Evolutionary conservation across 495 filamentous ascomycete species (phyloP).

Genomic region (Clavariopsis aquatica): DNA sequence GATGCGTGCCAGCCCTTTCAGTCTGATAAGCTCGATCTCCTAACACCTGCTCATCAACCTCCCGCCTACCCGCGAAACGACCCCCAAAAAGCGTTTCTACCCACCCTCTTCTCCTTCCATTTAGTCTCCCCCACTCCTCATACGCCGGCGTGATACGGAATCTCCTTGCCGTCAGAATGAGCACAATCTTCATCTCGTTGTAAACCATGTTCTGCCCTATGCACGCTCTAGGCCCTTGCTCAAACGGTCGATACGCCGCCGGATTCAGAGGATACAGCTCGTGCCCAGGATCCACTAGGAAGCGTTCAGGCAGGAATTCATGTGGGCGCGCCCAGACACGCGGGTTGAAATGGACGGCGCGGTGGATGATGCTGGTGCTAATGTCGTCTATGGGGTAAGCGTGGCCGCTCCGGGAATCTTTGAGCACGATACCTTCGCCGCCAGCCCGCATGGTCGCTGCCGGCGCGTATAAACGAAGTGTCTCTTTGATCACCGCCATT

Average conservation of each 20-base stretch:
- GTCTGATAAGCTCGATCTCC: conserved; percentile 33
- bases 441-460: conserved; percentile 22
- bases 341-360: conserved; percentile 27
- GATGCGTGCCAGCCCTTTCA: conserved; percentile 28
- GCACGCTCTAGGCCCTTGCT: conserved; percentile 53
- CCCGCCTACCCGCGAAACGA: too few species aligned
- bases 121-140: conserved; percentile 26
- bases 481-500: conserved; percentile 32
- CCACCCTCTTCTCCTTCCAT: not conserved
- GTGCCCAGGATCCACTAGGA: conserved; percentile 13
- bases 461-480: conserved; percentile 26
- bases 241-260: conserved; percentile 28
- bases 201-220: conserved; percentile 53
- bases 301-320: conserved; percentile 32
- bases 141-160: conserved; percentile 50
- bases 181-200: conserved; percentile 42
- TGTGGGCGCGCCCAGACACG: conserved; percentile 2
- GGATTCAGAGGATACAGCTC: conserved; percentile 17
- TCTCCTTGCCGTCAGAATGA: conserved; percentile 50
- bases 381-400: conserved; percentile 41
- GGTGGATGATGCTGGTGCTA: conserved; percentile 30
- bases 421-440: conserved; percentile 15
- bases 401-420: conserved; percentile 30
- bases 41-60: not conserved
- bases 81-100: too few species aligned